Percentiles rank a stretch among this genome's conserved stretches.
These are phyloP conservation scores for Chrysopogon serrulatus DNA, from an alignment of 176 grass and related monocot genomes.

Conservation along the genomic window DNA sequence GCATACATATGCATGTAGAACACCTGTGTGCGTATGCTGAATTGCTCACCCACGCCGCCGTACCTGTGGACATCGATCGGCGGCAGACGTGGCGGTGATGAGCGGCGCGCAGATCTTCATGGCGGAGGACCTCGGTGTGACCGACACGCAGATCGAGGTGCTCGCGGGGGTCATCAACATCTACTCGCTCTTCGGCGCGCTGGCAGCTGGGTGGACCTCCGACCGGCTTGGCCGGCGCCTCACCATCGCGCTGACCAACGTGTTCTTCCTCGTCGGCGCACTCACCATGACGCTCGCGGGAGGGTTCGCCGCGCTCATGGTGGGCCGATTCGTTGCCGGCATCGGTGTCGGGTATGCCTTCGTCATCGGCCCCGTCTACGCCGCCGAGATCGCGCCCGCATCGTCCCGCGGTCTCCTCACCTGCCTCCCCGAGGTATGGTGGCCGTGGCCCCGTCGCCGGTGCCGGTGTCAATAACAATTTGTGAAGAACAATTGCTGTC, in stretches of 20 bases:
- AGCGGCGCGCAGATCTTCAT: conserved; percentile 80
- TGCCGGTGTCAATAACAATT: no score
- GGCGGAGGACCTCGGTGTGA: conserved; percentile 57
- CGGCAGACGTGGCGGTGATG: conserved; percentile 61
- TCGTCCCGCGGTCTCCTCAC: conserved; percentile 61
- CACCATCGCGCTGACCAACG: conserved; percentile 61
- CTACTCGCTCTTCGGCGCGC: conserved; percentile 68
- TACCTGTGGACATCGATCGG: no score
- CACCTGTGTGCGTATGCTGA: background rate
- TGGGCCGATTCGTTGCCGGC: conserved; percentile 40
- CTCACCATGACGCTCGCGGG: conserved; percentile 47
- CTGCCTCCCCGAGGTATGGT: conserved; percentile 50
- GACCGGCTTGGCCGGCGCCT: conserved; percentile 51
- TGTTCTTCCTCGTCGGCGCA: conserved; percentile 54
- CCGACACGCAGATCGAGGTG: conserved; percentile 74
- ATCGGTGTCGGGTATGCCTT: conserved; percentile 60
- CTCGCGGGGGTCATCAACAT: conserved; percentile 59
- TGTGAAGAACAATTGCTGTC: no score
- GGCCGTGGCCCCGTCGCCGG: no score
- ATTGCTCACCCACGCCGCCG: background rate
- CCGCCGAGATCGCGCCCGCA: conserved; percentile 61
- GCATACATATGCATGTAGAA: background rate
- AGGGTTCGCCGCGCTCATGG: conserved; percentile 44
- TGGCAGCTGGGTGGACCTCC: conserved; percentile 64
- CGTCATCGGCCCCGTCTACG: conserved; percentile 68